Evolutionary conservation across 2,329 filamentous ascomycete species (phyloP), one percentile per base, ranked within the genome.

Genomic region (Blastomyces emzantsi): DNA sequence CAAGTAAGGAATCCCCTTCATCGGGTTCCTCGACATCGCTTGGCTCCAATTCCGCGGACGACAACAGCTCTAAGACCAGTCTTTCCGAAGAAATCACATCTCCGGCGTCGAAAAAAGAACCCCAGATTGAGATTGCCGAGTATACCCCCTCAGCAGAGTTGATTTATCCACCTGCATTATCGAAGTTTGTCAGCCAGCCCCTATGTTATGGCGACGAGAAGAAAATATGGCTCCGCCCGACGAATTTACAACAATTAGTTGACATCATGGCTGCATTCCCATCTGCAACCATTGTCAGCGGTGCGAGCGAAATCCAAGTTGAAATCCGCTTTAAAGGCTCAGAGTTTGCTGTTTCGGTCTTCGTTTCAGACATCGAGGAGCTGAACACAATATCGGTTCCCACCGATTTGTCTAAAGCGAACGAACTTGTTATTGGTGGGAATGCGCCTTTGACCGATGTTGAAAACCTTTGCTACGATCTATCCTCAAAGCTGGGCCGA

Each of bases 251-350:
- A 22, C 90, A 96, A 73, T 79, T 96, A 2, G 81, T 96, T 3
- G 87, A 93, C 71, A 92, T 96, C 76, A 94, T 95, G 78, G 86
- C 81, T 65, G 85, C 82, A 0, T 87, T 90, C 67, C 91, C 91
- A 0, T 85, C 86, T 13, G 90, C 91, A 9, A 96, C 95, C 74
- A 86, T 96, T 63, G 93, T 96, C 62, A 90, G 90, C 54, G 91
- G 91, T 65, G 93, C 90, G 72, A 93, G 90, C 3, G 91, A 96
- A 74, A 95, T 90, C 0, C 91, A 96, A 75, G 94, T 96, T 64
- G 91, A 96, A 75, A 89, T 92, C 77, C 94, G 93, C 76, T 96
- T 96, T 83, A 96, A 96, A 77, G 89, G 85, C 0, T 82, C 92
- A 76, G 83, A 90, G 68, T 95, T 94, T 71, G 87, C 88, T 0